These are phyloP conservation scores for Corymbia calophylla DNA, from an alignment of 441 rosid genomes.

Conservation along the genomic window DNA sequence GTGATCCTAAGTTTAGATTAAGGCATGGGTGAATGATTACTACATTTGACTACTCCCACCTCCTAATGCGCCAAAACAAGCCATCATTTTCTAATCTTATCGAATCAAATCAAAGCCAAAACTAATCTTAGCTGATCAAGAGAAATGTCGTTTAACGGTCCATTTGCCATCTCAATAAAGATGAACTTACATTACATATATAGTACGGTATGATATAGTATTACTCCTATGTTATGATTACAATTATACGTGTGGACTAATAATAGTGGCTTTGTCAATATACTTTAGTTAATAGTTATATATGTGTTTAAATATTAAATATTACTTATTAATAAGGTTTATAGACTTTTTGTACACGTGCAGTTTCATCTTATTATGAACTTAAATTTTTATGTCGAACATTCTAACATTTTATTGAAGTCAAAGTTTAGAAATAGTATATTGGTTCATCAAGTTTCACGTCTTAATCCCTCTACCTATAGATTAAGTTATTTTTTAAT, in stretches of 20 bases:
- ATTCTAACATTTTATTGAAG: neutral
- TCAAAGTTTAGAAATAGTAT: neutral
- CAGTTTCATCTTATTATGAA: fast-evolving
- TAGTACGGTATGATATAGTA: neutral
- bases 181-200: neutral
- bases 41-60: neutral
- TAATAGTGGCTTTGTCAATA: neutral
- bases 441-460: fast-evolving
- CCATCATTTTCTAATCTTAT: neutral
- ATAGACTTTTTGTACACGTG: neutral
- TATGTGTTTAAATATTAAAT: neutral
- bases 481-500: neutral
- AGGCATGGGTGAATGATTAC: neutral
- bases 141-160: neutral
- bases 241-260: neutral
- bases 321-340: neutral
- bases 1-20: neutral
- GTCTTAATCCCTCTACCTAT: neutral
- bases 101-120: neutral
- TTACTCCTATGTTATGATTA: neutral
- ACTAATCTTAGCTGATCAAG: neutral
- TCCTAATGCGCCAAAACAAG: neutral
- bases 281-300: neutral
- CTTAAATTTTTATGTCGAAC: neutral
- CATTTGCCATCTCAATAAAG: neutral